Evolutionary conservation across 495 filamentous ascomycete genomes (phyloP).

Genomic region (Xylaria telfairii): DNA sequence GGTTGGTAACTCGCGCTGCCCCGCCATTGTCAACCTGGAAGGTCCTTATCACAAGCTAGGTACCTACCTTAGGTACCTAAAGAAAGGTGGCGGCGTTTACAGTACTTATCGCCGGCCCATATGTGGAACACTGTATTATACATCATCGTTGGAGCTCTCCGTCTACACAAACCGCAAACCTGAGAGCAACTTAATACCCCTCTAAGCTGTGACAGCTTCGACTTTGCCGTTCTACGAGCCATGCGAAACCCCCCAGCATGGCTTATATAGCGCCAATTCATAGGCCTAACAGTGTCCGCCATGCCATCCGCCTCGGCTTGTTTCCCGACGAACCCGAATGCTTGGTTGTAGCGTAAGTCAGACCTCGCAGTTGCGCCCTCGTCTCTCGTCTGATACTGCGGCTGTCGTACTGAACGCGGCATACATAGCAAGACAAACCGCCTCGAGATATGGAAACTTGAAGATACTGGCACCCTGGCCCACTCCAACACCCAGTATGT

Average conservation of each 20-base stretch:
- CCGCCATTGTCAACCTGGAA: neutral
- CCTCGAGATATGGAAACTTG: slow-evolving; percentile 78
- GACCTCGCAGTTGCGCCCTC: slow-evolving; percentile 19
- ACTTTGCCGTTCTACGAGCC: slow-evolving; percentile 15
- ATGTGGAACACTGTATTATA: too few relatives aligned
- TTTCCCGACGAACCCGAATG: slow-evolving; percentile 75
- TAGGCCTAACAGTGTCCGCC: slow-evolving; percentile 83
- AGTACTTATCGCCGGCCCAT: slow-evolving; percentile 35
- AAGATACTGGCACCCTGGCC: slow-evolving; percentile 48
- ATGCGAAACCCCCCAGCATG: slow-evolving; percentile 60
- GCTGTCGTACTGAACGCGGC: slow-evolving; percentile 16
- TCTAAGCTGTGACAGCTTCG: neutral
- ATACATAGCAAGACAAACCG: slow-evolving; percentile 81
- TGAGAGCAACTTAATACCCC: neutral
- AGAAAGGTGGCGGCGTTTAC: slow-evolving; percentile 26
- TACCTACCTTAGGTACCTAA: too few relatives aligned
- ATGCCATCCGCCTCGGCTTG: slow-evolving; percentile 82
- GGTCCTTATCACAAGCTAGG: slow-evolving; percentile 21
- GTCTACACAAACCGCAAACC: neutral
- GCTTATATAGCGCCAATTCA: slow-evolving; percentile 96
- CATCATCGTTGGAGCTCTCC: slow-evolving; percentile 29
- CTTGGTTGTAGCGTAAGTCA: slow-evolving; percentile 82
- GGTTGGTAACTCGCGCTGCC: too few relatives aligned
- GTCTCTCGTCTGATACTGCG: slow-evolving; percentile 3
- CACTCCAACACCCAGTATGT: slow-evolving; percentile 69